A percentile compares a stretch with the other conserved stretches of the same genome.
phyloP scores from a whole-genome alignment of 2,329 filamentous ascomycete genomes.

The Metarhizium robertsii region DNA sequence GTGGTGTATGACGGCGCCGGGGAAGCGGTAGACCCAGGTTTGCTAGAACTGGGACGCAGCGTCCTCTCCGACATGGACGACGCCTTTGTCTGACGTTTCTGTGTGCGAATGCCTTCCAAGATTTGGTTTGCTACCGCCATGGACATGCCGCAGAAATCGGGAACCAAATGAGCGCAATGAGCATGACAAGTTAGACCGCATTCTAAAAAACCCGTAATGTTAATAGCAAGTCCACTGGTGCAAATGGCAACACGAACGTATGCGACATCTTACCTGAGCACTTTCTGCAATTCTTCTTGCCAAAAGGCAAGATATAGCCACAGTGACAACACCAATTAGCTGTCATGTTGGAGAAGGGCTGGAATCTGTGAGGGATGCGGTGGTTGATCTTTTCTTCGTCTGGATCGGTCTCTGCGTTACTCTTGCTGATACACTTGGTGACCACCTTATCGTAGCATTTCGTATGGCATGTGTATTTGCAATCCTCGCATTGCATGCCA shows the following conservation, averaged over 20 bases:
- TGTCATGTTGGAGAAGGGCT: constrained; percentile 92
- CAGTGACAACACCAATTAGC: constrained; percentile 99
- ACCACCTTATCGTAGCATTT: constrained; percentile 96
- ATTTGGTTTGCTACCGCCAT: constrained; percentile 97
- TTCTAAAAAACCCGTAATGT: constrained; percentile 42
- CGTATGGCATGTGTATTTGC: constrained; percentile 98
- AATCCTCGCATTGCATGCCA: constrained; percentile 98
- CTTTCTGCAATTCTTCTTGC: constrained; percentile 88
- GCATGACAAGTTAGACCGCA: constrained; percentile 87
- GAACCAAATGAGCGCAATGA: constrained; percentile 86
- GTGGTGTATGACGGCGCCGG: constrained; percentile 21
- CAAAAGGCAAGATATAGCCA: constrained; percentile 89
- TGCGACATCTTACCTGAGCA: constrained; percentile 58
- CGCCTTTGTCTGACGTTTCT: constrained; percentile 57
- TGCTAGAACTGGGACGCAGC: constrained; percentile 44
- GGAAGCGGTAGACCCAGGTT: constrained; percentile 31
- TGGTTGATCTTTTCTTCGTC: constrained; percentile 99
- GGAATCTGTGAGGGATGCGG: constrained; percentile 94
- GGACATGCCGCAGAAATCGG: constrained; percentile 98
- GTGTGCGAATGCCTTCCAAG: constrained; percentile 71
- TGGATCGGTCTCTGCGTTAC: constrained; percentile 94
- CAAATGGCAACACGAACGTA: background rate
- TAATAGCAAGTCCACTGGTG: background rate
- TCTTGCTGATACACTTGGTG: constrained; percentile 99
- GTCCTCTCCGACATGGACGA: constrained; percentile 56